A percentile compares a stretch with the other conserved stretches of the same genome.
Conservation (phyloP, 208 protist species). For the Leishmania amazonensis region DNA sequence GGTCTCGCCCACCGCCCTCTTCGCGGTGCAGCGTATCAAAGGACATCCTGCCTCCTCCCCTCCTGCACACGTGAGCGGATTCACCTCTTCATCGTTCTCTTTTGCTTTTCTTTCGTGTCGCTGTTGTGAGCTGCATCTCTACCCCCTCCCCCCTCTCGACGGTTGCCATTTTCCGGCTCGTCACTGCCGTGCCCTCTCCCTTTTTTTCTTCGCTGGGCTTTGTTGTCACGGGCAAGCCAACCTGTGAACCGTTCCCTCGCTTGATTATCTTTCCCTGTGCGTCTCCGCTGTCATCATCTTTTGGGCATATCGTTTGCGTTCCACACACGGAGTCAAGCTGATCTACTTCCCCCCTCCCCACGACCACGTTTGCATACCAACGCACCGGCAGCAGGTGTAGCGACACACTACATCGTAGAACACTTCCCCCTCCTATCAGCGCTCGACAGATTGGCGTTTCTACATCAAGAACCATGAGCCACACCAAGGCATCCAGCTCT, state of each 20-base stretch:
- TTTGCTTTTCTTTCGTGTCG: background rate
- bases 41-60: background rate
- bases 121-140: background rate
- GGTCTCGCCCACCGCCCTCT: background rate
- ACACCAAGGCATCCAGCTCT: conserved; percentile 9
- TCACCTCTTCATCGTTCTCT: background rate
- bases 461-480: background rate
- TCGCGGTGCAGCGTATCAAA: background rate
- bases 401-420: background rate
- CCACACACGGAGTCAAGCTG: background rate
- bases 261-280: background rate
- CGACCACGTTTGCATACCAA: background rate
- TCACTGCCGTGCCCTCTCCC: background rate
- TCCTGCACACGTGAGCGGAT: background rate
- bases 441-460: background rate
- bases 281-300: background rate
- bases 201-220: background rate
- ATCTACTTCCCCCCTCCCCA: too few relatives aligned
- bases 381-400: background rate
- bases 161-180: background rate
- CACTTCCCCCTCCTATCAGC: background rate
- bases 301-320: background rate
- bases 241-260: background rate
- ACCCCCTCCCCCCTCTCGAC: background rate
- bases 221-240: background rate